Percentiles rank a stretch among this genome's conserved stretches.
These are phyloP conservation scores for Apiospora saccharicola DNA, from an alignment of 2,329 filamentous ascomycete species.

Conservation along the genomic window DNA sequence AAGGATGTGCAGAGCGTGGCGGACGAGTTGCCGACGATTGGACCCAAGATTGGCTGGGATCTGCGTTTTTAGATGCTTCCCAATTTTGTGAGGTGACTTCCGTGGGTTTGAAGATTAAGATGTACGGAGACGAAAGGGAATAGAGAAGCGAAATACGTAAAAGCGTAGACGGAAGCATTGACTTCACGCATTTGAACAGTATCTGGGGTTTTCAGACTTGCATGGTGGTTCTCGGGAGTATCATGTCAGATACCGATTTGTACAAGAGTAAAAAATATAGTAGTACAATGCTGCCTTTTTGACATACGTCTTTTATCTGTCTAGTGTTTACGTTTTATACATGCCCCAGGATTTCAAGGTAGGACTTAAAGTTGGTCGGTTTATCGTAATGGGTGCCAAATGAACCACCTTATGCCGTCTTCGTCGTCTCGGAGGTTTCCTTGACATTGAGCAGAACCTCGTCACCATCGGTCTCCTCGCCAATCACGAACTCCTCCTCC, in stretches of 20 bases:
- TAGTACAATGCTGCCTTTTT: conserved; percentile 28
- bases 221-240: background rate
- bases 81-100: background rate
- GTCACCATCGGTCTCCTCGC: conserved; percentile 32
- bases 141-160: conserved; percentile 30
- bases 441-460: conserved; percentile 37
- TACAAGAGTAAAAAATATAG: conserved; percentile 21
- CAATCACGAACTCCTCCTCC: conserved; percentile 56
- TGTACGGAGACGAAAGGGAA: background rate
- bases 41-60: conserved; percentile 85
- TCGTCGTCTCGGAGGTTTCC: conserved; percentile 32
- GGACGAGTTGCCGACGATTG: conserved; percentile 87
- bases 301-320: conserved; percentile 22
- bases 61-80: conserved; percentile 60
- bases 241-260: background rate
- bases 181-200: background rate
- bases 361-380: background rate
- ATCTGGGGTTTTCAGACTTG: background rate
- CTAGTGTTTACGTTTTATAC: conserved; percentile 28
- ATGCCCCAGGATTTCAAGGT: background rate
- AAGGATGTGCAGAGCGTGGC: conserved; percentile 99
- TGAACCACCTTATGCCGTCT: background rate
- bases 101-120: background rate
- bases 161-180: conserved; percentile 15
- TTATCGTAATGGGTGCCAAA: background rate